A percentile compares a stretch with the other conserved stretches of the same genome.
phyloP scores from a whole-genome alignment of 2,329 filamentous ascomycete genomes.

The Nigrospora sphaerica region DNA sequence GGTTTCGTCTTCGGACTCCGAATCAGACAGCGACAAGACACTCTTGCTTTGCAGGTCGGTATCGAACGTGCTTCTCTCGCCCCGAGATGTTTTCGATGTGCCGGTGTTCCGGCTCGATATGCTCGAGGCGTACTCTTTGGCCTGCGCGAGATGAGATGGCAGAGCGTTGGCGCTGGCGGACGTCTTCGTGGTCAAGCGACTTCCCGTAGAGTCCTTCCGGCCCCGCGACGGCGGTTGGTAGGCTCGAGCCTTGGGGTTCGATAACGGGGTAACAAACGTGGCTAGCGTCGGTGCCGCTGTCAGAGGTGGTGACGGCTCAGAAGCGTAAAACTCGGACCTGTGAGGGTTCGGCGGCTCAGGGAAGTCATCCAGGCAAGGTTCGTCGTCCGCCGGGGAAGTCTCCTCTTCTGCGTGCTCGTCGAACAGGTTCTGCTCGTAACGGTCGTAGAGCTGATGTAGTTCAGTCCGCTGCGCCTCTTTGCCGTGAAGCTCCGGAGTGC shows the following conservation, averaged over 20 bases:
- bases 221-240: constrained; percentile 11
- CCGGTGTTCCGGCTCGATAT: constrained; percentile 49
- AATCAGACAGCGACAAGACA: constrained; percentile 46
- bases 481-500: no score
- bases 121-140: constrained; percentile 39
- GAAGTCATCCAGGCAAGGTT: background rate
- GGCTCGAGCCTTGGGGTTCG: constrained; percentile 10
- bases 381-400: constrained; percentile 14
- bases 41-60: constrained; percentile 48
- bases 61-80: constrained; percentile 38
- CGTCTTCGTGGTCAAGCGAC: constrained; percentile 17
- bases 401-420: constrained; percentile 10
- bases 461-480: constrained; percentile 17
- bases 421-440: constrained; percentile 47
- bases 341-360: background rate
- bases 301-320: constrained; percentile 3
- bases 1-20: constrained; percentile 47
- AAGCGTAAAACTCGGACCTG: background rate
- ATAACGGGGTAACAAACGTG: constrained; percentile 11
- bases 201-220: constrained; percentile 17
- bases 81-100: constrained; percentile 45
- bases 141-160: constrained; percentile 18
- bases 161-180: constrained; percentile 14
- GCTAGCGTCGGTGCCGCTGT: constrained; percentile 12
- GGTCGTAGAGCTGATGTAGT: constrained; percentile 45